A percentile compares a stretch with the other conserved stretches of the same genome.
Conservation (phyloP, 2,329 filamentous ascomycete genomes). For the Colletotrichum echinochloae region DNA sequence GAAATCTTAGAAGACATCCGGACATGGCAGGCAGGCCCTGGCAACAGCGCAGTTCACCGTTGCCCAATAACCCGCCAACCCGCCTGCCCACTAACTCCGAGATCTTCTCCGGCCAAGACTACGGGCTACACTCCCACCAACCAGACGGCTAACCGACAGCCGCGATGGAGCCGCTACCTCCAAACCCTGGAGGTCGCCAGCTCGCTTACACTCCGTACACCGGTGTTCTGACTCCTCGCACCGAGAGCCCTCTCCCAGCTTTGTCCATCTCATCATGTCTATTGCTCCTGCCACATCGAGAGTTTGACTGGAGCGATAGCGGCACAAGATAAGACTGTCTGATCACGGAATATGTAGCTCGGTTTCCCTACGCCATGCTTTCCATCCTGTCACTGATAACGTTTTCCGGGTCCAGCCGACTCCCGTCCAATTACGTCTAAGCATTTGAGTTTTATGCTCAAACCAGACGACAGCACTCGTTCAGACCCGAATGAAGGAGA, state of each 20-base stretch:
- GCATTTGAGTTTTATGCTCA: background rate
- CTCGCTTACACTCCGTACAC: conserved; percentile 7
- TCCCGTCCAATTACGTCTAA: background rate
- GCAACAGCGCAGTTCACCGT: background rate
- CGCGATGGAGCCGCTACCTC: conserved; percentile 12
- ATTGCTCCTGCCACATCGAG: background rate
- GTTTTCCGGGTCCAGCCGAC: background rate
- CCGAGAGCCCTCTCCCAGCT: background rate
- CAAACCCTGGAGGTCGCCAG: background rate
- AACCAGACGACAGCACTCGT: background rate
- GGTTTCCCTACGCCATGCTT: background rate
- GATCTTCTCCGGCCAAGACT: conserved; percentile 19
- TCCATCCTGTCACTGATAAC: background rate
- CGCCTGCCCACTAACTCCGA: conserved; percentile 6
- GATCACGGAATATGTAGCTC: conserved; percentile 26
- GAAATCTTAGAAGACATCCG: too few species aligned
- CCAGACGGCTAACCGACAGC: conserved; percentile 26
- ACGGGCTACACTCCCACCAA: conserved; percentile 6
- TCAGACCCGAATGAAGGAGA: background rate
- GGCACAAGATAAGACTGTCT: conserved; percentile 16
- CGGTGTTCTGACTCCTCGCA: conserved; percentile 6
- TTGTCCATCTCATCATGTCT: background rate
- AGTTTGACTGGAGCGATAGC: background rate
- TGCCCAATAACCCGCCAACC: conserved; percentile 4
- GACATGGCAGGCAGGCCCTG: background rate